Percentiles rank a stretch among this genome's conserved stretches.
These are phyloP conservation scores for Candida neerlandica DNA, from an alignment of 1,139 yeast genomes.

Conservation along the genomic window DNA sequence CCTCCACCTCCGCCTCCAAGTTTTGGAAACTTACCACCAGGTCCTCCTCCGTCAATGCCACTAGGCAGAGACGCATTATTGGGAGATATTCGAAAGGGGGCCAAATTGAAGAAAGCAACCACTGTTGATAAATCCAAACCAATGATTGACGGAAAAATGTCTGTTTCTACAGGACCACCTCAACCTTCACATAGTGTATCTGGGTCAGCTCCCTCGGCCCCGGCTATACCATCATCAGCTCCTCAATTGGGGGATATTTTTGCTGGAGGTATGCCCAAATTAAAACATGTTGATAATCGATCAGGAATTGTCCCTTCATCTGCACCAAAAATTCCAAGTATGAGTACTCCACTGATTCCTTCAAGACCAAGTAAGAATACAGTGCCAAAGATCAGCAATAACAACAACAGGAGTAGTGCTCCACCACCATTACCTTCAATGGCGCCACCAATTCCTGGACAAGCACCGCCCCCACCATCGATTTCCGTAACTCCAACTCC, in stretches of 20 bases:
- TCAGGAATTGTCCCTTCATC: constrained; percentile 36
- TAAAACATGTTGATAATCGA: constrained; percentile 59
- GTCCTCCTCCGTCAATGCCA: constrained; percentile 37
- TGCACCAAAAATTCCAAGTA: constrained; percentile 20
- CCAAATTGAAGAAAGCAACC: constrained; percentile 68
- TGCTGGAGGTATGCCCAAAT: constrained; percentile 86
- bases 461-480: constrained; percentile 19
- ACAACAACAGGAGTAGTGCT: constrained; percentile 21
- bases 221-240: constrained; percentile 25
- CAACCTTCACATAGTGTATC: constrained; percentile 14
- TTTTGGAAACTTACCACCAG: constrained; percentile 20
- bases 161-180: constrained; percentile 18
- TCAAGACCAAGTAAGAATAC: constrained; percentile 13
- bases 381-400: constrained; percentile 23
- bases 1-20: constrained; percentile 44
- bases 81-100: constrained; percentile 85
- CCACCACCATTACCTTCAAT: constrained; percentile 31
- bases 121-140: constrained; percentile 52
- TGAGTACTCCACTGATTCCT: constrained; percentile 18
- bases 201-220: constrained; percentile 13
- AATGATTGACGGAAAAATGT: constrained; percentile 36
- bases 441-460: constrained; percentile 22
- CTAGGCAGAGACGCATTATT: constrained; percentile 76
- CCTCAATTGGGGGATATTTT: constrained; percentile 78
- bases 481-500: constrained; percentile 21